Conservation (phyloP, 163 green algal genomes). For the Coccomyxa subellipsoidea region DNA sequence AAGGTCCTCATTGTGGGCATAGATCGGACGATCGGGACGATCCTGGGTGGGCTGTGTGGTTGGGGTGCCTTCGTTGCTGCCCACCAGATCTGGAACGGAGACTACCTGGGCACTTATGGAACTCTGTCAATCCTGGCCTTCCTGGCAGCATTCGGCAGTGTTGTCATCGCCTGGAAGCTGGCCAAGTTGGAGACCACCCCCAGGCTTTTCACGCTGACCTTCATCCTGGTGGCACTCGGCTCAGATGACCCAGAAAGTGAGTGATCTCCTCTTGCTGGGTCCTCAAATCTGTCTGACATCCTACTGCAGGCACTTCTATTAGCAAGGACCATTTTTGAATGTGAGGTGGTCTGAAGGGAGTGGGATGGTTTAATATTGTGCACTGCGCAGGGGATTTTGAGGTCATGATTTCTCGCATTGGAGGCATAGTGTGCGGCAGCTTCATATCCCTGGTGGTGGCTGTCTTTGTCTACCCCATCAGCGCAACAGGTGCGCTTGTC, state of each 20-base stretch:
- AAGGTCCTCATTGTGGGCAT: not conserved
- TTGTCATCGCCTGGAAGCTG: not conserved
- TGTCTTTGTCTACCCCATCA: not conserved
- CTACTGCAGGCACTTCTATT: no score
- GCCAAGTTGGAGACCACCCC: constrained; percentile 7
- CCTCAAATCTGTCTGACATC: not conserved
- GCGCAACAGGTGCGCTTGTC: not conserved
- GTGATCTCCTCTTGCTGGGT: not conserved
- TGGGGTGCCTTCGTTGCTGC: not conserved
- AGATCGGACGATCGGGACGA: not conserved
- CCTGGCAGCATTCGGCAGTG: not conserved
- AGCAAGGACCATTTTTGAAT: no score
- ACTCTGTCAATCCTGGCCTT: not conserved
- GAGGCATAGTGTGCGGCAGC: not conserved
- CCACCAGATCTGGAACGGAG: not conserved
- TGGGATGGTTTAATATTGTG: no score
- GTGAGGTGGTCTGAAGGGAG: no score
- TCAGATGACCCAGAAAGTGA: not conserved
- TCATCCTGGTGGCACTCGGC: constrained; percentile 1
- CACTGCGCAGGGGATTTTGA: not conserved
- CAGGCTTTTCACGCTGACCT: constrained; percentile 8
- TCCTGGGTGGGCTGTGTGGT: not conserved
- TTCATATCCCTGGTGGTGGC: not conserved
- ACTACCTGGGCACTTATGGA: not conserved
- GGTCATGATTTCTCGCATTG: not conserved